phyloP scores from a whole-genome alignment of 1,139 yeast species.

The Waltiozyma sp. region DNA sequence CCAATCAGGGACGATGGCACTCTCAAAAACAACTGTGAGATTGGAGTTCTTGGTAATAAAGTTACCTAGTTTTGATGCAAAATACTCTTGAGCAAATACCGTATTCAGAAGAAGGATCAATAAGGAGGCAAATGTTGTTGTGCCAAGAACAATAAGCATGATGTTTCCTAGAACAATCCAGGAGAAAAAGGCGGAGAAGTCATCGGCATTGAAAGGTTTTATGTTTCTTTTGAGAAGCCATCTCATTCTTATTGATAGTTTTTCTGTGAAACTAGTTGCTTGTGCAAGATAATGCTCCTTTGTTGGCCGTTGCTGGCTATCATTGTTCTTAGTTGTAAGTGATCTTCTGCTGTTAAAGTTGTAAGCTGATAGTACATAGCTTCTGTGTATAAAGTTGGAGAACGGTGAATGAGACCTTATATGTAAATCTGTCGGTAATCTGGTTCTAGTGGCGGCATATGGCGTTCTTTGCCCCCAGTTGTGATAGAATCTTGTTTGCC shows the following conservation, averaged over 20 bases:
- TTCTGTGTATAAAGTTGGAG: too few species aligned
- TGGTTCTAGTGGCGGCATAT: too few species aligned
- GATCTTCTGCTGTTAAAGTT: neutral
- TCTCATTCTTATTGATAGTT: constrained; percentile 47
- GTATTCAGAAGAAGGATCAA: constrained; percentile 74
- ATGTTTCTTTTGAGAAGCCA: constrained; percentile 58
- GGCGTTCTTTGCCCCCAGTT: too few species aligned
- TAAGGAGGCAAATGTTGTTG: constrained; percentile 81
- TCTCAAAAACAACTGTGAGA: constrained; percentile 81
- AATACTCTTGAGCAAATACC: constrained; percentile 80
- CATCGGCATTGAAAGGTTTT: constrained; percentile 79
- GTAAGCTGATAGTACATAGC: too few species aligned
- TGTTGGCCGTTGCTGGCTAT: constrained; percentile 2
- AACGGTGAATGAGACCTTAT: too few species aligned
- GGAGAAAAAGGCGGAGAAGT: constrained; percentile 77
- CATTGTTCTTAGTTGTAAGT: neutral
- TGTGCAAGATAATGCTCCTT: constrained; percentile 13
- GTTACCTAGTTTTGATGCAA: constrained; percentile 75
- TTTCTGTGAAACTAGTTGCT: constrained; percentile 16
- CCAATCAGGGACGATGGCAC: constrained; percentile 95
- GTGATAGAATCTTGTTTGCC: too few species aligned
- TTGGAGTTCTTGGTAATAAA: constrained; percentile 76
- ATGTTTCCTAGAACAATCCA: constrained; percentile 88
- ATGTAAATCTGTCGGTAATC: too few species aligned
- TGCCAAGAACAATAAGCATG: constrained; percentile 65